Percentiles rank a stretch among this genome's conserved stretches.
Conservation (phyloP, 2,329 filamentous ascomycete genomes). For the Chrysosporium keratinophilum region DNA sequence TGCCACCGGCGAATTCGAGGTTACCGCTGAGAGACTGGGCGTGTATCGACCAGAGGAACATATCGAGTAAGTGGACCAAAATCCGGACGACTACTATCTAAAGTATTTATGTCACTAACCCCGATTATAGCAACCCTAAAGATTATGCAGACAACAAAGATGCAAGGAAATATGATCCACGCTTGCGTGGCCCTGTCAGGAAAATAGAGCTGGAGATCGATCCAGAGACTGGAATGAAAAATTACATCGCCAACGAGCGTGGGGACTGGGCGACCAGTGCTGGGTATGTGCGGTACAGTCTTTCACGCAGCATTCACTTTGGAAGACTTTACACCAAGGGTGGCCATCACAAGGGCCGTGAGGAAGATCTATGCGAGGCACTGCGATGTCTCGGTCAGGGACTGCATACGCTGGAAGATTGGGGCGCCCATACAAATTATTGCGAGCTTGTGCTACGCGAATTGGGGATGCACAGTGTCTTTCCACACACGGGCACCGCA, state of each 20-base stretch:
- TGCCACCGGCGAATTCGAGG: slow-evolving; percentile 76
- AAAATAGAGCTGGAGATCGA: slow-evolving; percentile 64
- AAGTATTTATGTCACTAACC: not conserved
- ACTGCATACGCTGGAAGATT: slow-evolving; percentile 70
- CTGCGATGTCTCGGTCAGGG: slow-evolving; percentile 65
- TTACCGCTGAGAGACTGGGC: slow-evolving; percentile 67
- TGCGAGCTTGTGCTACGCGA: slow-evolving; percentile 67
- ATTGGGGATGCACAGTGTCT: slow-evolving; percentile 57
- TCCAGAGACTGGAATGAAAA: slow-evolving; percentile 84
- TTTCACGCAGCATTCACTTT: slow-evolving; percentile 64
- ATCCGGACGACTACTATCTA: too few species aligned
- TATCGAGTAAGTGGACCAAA: slow-evolving; percentile 36
- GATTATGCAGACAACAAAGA: slow-evolving; percentile 80
- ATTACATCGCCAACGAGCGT: slow-evolving; percentile 89
- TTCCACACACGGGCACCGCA: slow-evolving; percentile 59
- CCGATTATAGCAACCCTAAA: slow-evolving; percentile 52
- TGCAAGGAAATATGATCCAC: slow-evolving; percentile 63
- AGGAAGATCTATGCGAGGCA: slow-evolving; percentile 70
- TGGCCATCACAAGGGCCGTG: slow-evolving; percentile 49
- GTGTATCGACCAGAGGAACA: slow-evolving; percentile 65
- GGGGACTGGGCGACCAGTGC: slow-evolving; percentile 83
- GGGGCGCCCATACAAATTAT: slow-evolving; percentile 72
- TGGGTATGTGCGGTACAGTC: slow-evolving; percentile 68
- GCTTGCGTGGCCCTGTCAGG: slow-evolving; percentile 69
- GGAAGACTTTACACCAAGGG: slow-evolving; percentile 65